Percentiles rank a stretch among this genome's conserved stretches.
phyloP scores from a whole-genome alignment of 148 eudicot genomes.

The Selenicereus undatus region DNA sequence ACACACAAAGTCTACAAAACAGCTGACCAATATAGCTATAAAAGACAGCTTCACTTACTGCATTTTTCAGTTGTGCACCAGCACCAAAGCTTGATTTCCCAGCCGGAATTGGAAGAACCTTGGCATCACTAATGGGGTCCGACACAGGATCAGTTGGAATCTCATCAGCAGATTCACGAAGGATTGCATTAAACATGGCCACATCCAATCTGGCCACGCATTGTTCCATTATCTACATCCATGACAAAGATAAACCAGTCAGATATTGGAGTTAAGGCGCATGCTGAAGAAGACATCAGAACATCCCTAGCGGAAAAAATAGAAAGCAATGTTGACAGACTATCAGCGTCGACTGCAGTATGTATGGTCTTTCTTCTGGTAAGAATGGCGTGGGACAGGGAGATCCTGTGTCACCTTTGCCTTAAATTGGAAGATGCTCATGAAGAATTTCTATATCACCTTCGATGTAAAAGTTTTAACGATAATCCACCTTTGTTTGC shows the following conservation, averaged over 20 bases:
- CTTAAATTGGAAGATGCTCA: too few species aligned
- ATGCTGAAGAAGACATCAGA: not conserved
- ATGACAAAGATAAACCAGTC: constrained; percentile 6
- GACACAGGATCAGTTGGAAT: constrained; percentile 95
- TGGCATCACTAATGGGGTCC: constrained; percentile 81
- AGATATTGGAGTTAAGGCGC: not conserved
- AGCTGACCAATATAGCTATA: not conserved
- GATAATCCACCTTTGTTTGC: too few species aligned
- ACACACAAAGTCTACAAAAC: not conserved
- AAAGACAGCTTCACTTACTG: constrained; percentile 40
- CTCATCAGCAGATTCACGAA: constrained; percentile 82
- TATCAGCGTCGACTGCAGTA: too few species aligned
- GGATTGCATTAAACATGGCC: constrained; percentile 96
- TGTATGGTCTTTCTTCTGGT: too few species aligned
- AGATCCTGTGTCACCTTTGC: too few species aligned
- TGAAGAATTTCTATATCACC: too few species aligned
- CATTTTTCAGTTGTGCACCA: constrained; percentile 93
- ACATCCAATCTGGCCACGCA: constrained; percentile 86
- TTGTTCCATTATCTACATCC: constrained; percentile 87
- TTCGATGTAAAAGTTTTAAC: too few species aligned
- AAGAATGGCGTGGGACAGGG: too few species aligned
- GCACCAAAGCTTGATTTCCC: constrained; percentile 94
- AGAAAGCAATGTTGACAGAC: too few species aligned
- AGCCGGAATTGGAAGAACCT: constrained; percentile 80
- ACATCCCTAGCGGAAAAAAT: not conserved